Evolutionary conservation across 495 filamentous ascomycete genomes (phyloP), one percentile per base, ranked within the genome.

Genomic region (Immersiella caudata): DNA sequence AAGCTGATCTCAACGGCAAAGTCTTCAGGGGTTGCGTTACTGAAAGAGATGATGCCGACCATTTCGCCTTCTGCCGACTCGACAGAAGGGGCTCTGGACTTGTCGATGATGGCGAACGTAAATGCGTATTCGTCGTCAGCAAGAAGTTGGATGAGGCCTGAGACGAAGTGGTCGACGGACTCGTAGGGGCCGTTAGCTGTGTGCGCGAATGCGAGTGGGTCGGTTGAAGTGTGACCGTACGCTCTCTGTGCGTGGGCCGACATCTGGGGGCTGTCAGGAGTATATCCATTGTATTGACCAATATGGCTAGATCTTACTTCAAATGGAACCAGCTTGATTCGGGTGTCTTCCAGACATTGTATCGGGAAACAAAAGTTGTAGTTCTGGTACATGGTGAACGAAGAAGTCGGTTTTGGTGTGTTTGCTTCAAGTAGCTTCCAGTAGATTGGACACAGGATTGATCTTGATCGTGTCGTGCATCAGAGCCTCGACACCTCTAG

Each of bases 41-140:
- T 4, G n/a, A 24, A 55, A 2, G 21, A 55, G 14, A 55, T 55
- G 7, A 22, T 55, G 14, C 52, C 52, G 20, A 26, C 52, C 9
- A 55, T 11, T 14, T 55, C 7, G n/a, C 52, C 52, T 22, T 55
- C 50, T 6, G 50, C 6, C 6, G 6, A 7, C 21, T 54, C 52
- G 8, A n/a, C 2, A 6, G 52, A 20, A 20, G n/a, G 52, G 8
- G 52, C 7, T n/a, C 3, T n/a, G 20, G 52, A 11, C 24, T 55
- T 55, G 52, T 55, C 52, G 52, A 55, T 55, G 20, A 55, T 55
- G 52, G 52, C 52, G 52, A 24, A 55, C 2, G 52, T 55, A n/a
- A 55, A 55, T 6, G 52, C 52, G 25, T 55, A 55, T 55, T 55
- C 52, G n/a, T 55, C 52, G n/a, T 22, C 52, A n/a, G 52, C 20